phyloP scores from a whole-genome alignment of 768 basidiomycete species.

The Polyporus arcularius region DNA sequence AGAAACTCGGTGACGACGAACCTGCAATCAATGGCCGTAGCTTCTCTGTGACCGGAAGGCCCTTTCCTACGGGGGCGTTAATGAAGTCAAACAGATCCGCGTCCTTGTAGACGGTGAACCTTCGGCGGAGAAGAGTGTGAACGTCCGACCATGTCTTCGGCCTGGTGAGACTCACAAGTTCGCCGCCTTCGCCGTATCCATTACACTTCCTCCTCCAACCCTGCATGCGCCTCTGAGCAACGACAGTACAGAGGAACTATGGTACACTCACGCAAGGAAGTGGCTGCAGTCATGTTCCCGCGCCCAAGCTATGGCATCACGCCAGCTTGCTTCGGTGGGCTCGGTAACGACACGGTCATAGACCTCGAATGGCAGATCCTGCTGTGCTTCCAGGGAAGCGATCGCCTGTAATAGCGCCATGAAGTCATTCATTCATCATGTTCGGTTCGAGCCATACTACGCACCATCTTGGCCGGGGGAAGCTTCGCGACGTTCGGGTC shows the following conservation, averaged over 20 bases:
- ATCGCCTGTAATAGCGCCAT: slow-evolving; percentile 52
- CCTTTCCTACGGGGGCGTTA: slow-evolving; percentile 94
- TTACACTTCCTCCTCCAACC: slow-evolving; percentile 92
- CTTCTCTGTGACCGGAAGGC: slow-evolving; percentile 72
- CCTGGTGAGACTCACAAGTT: slow-evolving; percentile 60
- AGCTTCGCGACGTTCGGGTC: slow-evolving; percentile 84
- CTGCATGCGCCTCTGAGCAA: slow-evolving; percentile 37
- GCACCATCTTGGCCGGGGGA: slow-evolving; percentile 77
- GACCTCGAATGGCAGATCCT: slow-evolving; percentile 76
- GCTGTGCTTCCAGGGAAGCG: slow-evolving; percentile 76
- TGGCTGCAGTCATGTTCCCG: slow-evolving; percentile 88
- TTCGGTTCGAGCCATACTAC: not conserved
- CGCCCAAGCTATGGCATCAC: slow-evolving; percentile 86
- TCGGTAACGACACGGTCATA: slow-evolving; percentile 84
- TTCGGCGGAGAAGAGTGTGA: slow-evolving; percentile 27
- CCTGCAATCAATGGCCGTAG: slow-evolving; percentile 87
- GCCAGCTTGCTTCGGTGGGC: slow-evolving; percentile 90
- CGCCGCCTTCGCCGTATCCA: slow-evolving; percentile 94
- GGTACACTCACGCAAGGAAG: slow-evolving; percentile 75
- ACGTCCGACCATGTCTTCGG: not conserved
- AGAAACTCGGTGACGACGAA: slow-evolving; percentile 20
- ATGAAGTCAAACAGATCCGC: slow-evolving; percentile 94
- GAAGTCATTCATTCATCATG: not conserved
- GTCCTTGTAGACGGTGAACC: slow-evolving; percentile 90
- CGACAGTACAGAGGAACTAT: not conserved